These are phyloP conservation scores for Suhomyces bribrorum DNA, from an alignment of 1,139 yeast genomes.

Conservation along the genomic window DNA sequence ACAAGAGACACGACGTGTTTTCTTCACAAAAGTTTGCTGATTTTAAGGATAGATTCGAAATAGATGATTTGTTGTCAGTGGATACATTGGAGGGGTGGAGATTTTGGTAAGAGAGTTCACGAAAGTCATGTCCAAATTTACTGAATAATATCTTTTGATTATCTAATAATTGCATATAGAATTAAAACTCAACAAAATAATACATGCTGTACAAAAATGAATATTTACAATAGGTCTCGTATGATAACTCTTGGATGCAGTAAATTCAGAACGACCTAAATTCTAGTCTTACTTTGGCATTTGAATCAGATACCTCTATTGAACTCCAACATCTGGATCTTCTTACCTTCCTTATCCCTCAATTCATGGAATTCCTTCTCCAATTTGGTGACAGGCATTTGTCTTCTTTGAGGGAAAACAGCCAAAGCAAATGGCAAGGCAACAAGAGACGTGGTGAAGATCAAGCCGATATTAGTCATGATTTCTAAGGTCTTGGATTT, in stretches of 20 bases:
- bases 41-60: conserved; percentile 43
- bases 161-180: not conserved
- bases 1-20: conserved; percentile 21
- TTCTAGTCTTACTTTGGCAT: too few species aligned
- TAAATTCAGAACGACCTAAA: too few species aligned
- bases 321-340: conserved; percentile 66
- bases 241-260: too few species aligned
- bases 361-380: conserved; percentile 64
- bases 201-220: not conserved
- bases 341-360: conserved; percentile 64
- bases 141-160: too few species aligned
- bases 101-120: conserved; percentile 53
- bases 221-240: too few species aligned
- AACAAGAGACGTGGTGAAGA: conserved; percentile 78
- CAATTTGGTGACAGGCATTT: conserved; percentile 55
- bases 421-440: conserved; percentile 95
- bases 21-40: conserved; percentile 39
- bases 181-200: not conserved
- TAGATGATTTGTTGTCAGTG: conserved; percentile 50
- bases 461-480: conserved; percentile 75
- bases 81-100: conserved; percentile 51
- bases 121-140: too few species aligned
- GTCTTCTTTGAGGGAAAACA: conserved; percentile 87
- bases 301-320: conserved; percentile 92
- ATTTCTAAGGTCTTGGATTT: conserved; percentile 66